Conservation (phyloP, 257 asterid genomes). For the Verbena officinalis region DNA sequence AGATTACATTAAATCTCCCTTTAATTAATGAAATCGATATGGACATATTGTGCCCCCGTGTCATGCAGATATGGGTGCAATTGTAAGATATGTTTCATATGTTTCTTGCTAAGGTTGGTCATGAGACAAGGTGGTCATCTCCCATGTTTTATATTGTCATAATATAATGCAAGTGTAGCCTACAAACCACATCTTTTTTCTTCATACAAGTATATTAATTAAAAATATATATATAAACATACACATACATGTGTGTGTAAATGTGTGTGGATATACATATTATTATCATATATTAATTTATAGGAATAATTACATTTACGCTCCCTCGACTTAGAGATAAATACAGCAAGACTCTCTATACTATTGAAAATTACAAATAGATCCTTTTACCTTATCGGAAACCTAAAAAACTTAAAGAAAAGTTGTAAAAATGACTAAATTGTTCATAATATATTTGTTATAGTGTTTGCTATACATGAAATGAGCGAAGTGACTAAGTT, state of each 20-base stretch:
- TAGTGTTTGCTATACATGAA: no score
- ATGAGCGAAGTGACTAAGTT: no score
- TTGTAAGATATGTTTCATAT: slow-evolving; percentile 21
- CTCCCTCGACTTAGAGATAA: no score
- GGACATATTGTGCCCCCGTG: slow-evolving; percentile 21
- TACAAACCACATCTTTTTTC: background rate
- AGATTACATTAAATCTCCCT: no score
- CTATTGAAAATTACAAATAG: no score
- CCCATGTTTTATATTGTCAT: slow-evolving; percentile 36
- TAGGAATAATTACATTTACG: no score
- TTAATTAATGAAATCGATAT: slow-evolving; percentile 15
- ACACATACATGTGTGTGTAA: background rate
- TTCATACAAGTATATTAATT: background rate
- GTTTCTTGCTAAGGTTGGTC: slow-evolving; percentile 25
- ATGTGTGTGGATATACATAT: background rate
- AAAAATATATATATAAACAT: background rate
- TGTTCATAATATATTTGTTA: no score
- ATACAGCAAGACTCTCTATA: no score
- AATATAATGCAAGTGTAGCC: background rate
- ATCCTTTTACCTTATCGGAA: no score
- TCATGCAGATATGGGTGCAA: slow-evolving; percentile 23
- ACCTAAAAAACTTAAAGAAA: no score
- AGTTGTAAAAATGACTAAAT: no score
- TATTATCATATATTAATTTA: background rate
- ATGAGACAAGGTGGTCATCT: slow-evolving; percentile 26